Conservation (phyloP, 495 filamentous ascomycete genomes). For the Diplogelasinospora grovesii region DNA sequence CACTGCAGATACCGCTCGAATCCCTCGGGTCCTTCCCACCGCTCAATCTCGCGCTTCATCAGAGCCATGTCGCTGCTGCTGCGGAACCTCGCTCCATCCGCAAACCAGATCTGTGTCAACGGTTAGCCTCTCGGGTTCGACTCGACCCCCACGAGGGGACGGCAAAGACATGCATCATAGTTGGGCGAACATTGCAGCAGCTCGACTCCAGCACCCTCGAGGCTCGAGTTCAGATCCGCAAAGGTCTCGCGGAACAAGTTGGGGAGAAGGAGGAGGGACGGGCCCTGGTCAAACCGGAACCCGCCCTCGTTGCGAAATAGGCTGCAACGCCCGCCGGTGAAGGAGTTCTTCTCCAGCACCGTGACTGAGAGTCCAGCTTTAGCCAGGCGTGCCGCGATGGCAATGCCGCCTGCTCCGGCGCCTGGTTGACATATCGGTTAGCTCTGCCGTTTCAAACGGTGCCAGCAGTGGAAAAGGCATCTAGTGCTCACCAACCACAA, state of each 20-base stretch:
- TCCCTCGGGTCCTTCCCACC: slow-evolving; percentile 57
- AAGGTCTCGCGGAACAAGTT: slow-evolving; percentile 59
- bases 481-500: slow-evolving; percentile 9
- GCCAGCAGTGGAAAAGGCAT: neutral
- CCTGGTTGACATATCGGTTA: slow-evolving; percentile 34
- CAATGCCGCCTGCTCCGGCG: slow-evolving; percentile 61
- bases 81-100: slow-evolving; percentile 51
- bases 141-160: neutral
- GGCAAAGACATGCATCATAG: slow-evolving; percentile 50
- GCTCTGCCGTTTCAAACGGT: neutral
- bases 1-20: slow-evolving; percentile 56
- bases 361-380: slow-evolving; percentile 58
- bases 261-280: slow-evolving; percentile 61
- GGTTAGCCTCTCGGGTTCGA: too few relatives aligned
- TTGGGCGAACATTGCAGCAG: slow-evolving; percentile 65
- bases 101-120: slow-evolving; percentile 38
- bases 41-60: slow-evolving; percentile 63
- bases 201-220: slow-evolving; percentile 52
- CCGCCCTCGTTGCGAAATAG: slow-evolving; percentile 45
- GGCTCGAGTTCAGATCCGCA: slow-evolving; percentile 52
- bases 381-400: slow-evolving; percentile 60
- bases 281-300: slow-evolving; percentile 66
- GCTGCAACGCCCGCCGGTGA: slow-evolving; percentile 59
- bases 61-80: slow-evolving; percentile 52
- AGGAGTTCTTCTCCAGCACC: slow-evolving; percentile 61